Percentiles rank a stretch among this genome's conserved stretches.
Conservation (phyloP, 495 filamentous ascomycete species). For the Penicillium paradoxum region DNA sequence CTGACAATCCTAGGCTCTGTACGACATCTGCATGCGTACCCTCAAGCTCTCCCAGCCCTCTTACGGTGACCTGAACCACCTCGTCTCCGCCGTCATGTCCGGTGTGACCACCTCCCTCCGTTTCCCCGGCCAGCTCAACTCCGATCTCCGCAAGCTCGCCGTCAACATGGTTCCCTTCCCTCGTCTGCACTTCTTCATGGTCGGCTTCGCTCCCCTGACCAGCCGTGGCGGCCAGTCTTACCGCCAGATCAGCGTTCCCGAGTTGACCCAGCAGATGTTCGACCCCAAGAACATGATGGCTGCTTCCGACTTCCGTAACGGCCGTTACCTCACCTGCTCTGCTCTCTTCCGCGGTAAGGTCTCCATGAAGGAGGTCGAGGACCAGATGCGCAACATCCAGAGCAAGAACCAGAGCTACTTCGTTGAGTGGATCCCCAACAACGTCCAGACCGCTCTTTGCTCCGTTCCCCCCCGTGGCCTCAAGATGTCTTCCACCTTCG, state of each 20-base stretch:
- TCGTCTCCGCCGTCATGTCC: conserved; percentile 99
- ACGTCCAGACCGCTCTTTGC: conserved; percentile 99
- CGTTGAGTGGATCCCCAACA: conserved; percentile 99
- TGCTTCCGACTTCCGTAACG: conserved; percentile 98
- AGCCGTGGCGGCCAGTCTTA: conserved; percentile 91
- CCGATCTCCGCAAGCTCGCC: conserved; percentile 97
- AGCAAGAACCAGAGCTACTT: conserved; percentile 99
- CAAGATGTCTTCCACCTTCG: conserved; percentile 99
- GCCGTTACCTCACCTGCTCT: conserved; percentile 98
- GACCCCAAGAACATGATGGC: conserved; percentile 99
- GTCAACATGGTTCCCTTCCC: conserved; percentile 99
- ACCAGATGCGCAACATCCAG: conserved; percentile 99
- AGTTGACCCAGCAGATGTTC: conserved; percentile 99
- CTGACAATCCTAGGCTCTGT: conserved; percentile 66
- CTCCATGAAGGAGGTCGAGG: conserved; percentile 99
- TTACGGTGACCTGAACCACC: conserved; percentile 98
- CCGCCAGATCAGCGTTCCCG: conserved; percentile 95
- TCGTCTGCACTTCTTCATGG: conserved; percentile 99
- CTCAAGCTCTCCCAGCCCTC: conserved; percentile 98
- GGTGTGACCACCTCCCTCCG: conserved; percentile 97
- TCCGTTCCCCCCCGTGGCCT: conserved; percentile 96
- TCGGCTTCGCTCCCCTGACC: conserved; percentile 98
- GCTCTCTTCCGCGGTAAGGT: conserved; percentile 99
- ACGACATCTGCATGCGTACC: conserved; percentile 99
- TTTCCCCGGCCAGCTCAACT: conserved; percentile 99